Evolutionary conservation across 2,329 filamentous ascomycete genomes (phyloP), one percentile per base, ranked within the genome.

Genomic region (Hymenoscyphus linearis): DNA sequence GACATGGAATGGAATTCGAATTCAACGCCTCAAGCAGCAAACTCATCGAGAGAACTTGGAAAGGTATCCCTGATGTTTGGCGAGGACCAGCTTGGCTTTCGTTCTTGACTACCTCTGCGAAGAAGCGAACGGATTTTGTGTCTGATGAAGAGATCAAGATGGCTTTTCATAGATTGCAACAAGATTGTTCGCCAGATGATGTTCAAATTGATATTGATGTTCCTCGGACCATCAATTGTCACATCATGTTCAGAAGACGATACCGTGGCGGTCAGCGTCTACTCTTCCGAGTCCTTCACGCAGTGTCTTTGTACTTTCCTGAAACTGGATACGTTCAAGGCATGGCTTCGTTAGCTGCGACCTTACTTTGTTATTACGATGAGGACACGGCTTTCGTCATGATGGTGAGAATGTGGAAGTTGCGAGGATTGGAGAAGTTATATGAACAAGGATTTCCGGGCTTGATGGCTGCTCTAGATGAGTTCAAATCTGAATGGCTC

Each of bases 171-270:
- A 82, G 85, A 52, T 82, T 96, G 31, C 88, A 96, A 70, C 79
- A 85, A 16, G 78, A 86, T 62, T 85, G 85, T 59, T 96, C 90
- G 2, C 87, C 91, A 0, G 95, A 99, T 72, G 95, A 99, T 74
- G 87, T 93, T 25, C 95, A 99, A 76, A 99, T 99, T 69, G 95
- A 99, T 74, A 85, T 98, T 52, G 95, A 99, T 74, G 95, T 99
- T 18, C 95, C 95, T 0, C 84, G 95, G 59, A 98, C 95, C 4
- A 96, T 99, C 74, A 96, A 86, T 74, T 86, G 90, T 65, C 95
- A 99, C 76, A 93, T 99, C 74, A 97, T 99, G 93, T 99, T 99
- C 73, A 86, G 95, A 53, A 84, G 86, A 65, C 84, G 95, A 57
- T 99, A 99, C 76, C 85, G 91, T 26, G 95, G 95, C 63, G 95